Base-by-base conservation (phyloP, 371 early-diverging fungal genomes). In the Syncephalastrum racemosum region DNA sequence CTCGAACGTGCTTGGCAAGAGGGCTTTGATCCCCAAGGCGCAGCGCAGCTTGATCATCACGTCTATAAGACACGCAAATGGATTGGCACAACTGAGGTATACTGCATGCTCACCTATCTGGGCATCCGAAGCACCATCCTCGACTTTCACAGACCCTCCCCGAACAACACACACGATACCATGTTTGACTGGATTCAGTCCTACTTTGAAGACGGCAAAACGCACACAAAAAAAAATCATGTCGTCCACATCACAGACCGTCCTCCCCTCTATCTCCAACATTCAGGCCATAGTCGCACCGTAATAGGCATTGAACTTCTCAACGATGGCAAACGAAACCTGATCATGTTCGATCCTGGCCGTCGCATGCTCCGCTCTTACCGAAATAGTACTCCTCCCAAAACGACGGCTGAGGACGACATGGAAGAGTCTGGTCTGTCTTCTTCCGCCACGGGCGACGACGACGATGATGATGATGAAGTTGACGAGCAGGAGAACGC, bases 261-360 rank as follows among this genome's bases (percentile, higher is more conserved):
- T 53, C 84, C 86, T 1, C 90, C 91, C 4, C 68, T 91, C 6
- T 91, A 90, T 62, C 69, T 89, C 31, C 91, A 91, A 63, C 85
- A 90, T 54, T 82, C 85, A 41, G 91, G 91, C 1, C 91, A 90
- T 50, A 87, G 88, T 53, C 63, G 84, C 16, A 88, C 88, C 0
- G 77, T 90, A 5, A 67, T 90, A 39, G 91, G 91, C 7, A 77
- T 88, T 4, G 89, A 89, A 58, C 13, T 81, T 22, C 54, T 77
- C 15, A 70, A 69, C 22, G 66, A 66, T 16, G 36, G 36, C 36
- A 75, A 63, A 22, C 55, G 80, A 15, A 80, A 80, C 46, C 66
- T 91, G 14, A 67, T 91, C 46, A 75, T 89, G 41, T 84, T 89
- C 66, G 89, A 91, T 62, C 89, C 91, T 5, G 73, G 80, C 10